Base-by-base conservation (phyloP, 1,139 yeast genomes). In the Suhomyces taliae region DNA sequence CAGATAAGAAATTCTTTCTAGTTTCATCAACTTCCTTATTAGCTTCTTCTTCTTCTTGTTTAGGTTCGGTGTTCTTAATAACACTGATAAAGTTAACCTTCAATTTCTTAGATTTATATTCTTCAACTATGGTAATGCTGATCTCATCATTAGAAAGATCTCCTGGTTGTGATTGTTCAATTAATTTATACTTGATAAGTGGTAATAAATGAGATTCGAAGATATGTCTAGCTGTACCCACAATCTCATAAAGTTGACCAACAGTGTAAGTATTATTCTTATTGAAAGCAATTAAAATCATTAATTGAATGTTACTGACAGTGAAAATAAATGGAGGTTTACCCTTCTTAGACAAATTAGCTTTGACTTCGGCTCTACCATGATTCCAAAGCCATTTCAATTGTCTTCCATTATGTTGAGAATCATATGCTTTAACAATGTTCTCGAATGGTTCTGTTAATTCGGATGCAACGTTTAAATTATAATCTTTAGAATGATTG, bases 321-420 rank as follows among this genome's bases (percentile, higher is more conserved):
- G 87, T 87, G 61, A 95, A 85, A 35, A 78, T 70, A 55, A 88
- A 89, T 46, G 96, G 95, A 5, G 93, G 90, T 60, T 86, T 85
- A 7, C 95, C 91, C 46, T 86, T 85, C 55, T 85, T 83, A 7
- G 93, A 81, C 54, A 90, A 79, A 61, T 88, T 87, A n/a, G 96
- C 96, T 66, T 84, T 87, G 46, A 95, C 70, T 64, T 95, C 99
- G 53, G 96, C 95, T 66, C 95, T 87, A 39, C 96, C 90, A 62
- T 90, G 84, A 57, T 90, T 88, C 97, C 98, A 95, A 49, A 93
- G 78, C 99, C 99, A 95, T 61, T 88, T 87, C 59, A 95, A 79
- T 55, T 90, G 85, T 65, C 99, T 80, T 11, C 98, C 98, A 51
- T 77, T 81, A 65, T 93, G 97, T 59, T 87, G 87, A 40, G 77